Conservation (phyloP, 2,329 filamentous ascomycete genomes). For the Acarospora socialis region DNA sequence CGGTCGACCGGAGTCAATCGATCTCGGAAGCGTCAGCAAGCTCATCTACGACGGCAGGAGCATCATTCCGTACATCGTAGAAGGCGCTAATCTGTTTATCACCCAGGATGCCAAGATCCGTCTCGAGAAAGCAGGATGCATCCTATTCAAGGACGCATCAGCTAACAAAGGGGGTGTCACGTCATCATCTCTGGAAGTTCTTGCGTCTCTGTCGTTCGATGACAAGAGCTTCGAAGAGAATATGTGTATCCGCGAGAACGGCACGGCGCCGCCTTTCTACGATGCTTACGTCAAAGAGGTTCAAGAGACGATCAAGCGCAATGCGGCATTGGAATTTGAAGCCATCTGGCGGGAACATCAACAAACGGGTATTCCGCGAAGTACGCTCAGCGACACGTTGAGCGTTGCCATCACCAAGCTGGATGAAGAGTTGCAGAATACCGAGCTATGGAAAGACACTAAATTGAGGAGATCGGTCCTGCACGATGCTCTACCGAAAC, state of each 20-base stretch:
- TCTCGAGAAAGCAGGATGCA: slow-evolving; percentile 84
- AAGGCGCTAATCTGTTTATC: slow-evolving; percentile 97
- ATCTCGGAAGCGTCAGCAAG: slow-evolving; percentile 72
- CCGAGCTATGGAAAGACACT: slow-evolving; percentile 77
- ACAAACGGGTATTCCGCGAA: slow-evolving; percentile 62
- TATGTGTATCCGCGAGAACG: slow-evolving; percentile 77
- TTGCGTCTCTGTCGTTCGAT: slow-evolving; percentile 88
- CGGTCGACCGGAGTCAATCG: slow-evolving; percentile 90
- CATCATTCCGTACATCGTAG: slow-evolving; percentile 84
- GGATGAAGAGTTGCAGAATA: slow-evolving; percentile 89
- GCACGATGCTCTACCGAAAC: slow-evolving; percentile 67
- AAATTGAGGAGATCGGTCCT: slow-evolving; percentile 65
- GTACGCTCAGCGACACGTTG: slow-evolving; percentile 80
- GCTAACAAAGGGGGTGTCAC: slow-evolving; percentile 98
- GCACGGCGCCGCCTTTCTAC: slow-evolving; percentile 79
- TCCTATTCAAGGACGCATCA: slow-evolving; percentile 94
- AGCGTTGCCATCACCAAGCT: slow-evolving; percentile 89
- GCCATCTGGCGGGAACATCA: slow-evolving; percentile 95
- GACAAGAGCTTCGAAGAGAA: slow-evolving; percentile 75
- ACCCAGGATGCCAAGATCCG: slow-evolving; percentile 95
- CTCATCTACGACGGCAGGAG: slow-evolving; percentile 84
- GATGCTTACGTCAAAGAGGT: slow-evolving; percentile 82
- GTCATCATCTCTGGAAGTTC: slow-evolving; percentile 87
- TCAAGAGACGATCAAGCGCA: slow-evolving; percentile 78
- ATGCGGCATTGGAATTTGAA: slow-evolving; percentile 88